Evolutionary conservation across 2,329 filamentous ascomycete genomes (phyloP).

Genomic region (Elsinoe arachidis): DNA sequence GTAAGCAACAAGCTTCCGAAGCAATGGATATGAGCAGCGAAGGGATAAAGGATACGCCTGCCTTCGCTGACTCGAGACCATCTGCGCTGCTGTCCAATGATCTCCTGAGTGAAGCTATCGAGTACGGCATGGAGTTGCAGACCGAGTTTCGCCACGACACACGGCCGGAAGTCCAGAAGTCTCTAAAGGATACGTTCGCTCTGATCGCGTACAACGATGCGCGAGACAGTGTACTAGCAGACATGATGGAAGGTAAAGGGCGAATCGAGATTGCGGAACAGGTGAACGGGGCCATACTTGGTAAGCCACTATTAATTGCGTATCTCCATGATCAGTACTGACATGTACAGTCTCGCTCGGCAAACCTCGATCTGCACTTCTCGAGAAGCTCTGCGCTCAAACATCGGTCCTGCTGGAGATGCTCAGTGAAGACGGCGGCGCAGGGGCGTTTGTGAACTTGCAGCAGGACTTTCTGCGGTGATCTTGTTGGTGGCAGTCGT

Average conservation of each 20-base stretch:
- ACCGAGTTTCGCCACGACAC: constrained; percentile 67
- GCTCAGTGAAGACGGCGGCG: constrained; percentile 58
- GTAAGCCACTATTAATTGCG: constrained; percentile 44
- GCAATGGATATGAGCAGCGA: constrained; percentile 29
- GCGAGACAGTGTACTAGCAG: constrained; percentile 64
- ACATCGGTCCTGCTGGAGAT: constrained; percentile 80
- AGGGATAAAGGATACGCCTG: not conserved
- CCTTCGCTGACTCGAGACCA: constrained; percentile 3
- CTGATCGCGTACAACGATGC: constrained; percentile 82
- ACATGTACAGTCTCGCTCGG: constrained; percentile 65
- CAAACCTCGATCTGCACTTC: constrained; percentile 74
- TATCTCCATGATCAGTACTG: constrained; percentile 20
- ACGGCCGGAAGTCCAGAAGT: constrained; percentile 60
- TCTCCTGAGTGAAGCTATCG: constrained; percentile 60
- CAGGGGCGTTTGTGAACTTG: constrained; percentile 69
- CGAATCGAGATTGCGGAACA: constrained; percentile 79
- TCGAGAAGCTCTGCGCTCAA: constrained; percentile 80
- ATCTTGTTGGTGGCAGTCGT: not conserved
- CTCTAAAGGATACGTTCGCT: constrained; percentile 77
- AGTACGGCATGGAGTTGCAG: constrained; percentile 71
- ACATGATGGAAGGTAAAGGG: constrained; percentile 67
- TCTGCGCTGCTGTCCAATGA: constrained; percentile 30
- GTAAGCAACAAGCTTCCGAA: constrained; percentile 15
- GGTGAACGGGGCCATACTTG: constrained; percentile 83
- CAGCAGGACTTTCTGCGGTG: constrained; percentile 4